Evolutionary conservation across 257 asterid genomes (phyloP), one percentile per base, ranked within the genome.

Genomic region (Solanum raphanifolium): DNA sequence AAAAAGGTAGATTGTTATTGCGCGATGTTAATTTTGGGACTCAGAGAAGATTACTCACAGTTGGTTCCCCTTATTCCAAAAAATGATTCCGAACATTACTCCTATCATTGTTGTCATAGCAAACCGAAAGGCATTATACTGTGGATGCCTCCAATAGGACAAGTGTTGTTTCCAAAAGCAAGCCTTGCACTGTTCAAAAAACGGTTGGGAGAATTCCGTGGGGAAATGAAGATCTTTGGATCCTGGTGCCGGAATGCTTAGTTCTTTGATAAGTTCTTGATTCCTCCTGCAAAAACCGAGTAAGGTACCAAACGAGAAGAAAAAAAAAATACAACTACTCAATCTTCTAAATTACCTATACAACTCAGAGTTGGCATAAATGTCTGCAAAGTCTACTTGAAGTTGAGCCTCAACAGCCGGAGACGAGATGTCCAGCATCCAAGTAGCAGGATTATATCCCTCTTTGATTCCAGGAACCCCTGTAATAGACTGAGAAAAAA

Each of bases 391-490:
- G 87, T 96, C 95, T 34, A 96, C 93, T 9, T 91, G 89, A 31
- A 96, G 94, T 83, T 93, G 97, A 74, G 98, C 88, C 87, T 94
- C 99, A 41, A 96, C 87, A 4, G 98, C 90, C 83, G 94, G 95
- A 69, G 96, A 90, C 82, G 92, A 94, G 90, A 96, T 88, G 6
- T 96, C 99, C 81, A 96, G 87, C 98, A 96, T 95, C 98, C 98
- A 96, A 7, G 98, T 95, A 69, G 98, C 98, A 48, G 99, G 99
- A 88, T 96, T 96, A 34, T 72, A 87, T 74, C 95, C 99, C 87
- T 94, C 98, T 90, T 91, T 93, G 90, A 94, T 93, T 89, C 87
- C 92, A 31, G 98, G 93, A 87, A 96, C 95, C 46, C 98, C 99
- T 2, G 93, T 93, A 58, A 96, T 88, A 75, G 98, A 90, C 99